Conservation (phyloP, 2,329 filamentous ascomycete species). For the Apiospora aurea region DNA sequence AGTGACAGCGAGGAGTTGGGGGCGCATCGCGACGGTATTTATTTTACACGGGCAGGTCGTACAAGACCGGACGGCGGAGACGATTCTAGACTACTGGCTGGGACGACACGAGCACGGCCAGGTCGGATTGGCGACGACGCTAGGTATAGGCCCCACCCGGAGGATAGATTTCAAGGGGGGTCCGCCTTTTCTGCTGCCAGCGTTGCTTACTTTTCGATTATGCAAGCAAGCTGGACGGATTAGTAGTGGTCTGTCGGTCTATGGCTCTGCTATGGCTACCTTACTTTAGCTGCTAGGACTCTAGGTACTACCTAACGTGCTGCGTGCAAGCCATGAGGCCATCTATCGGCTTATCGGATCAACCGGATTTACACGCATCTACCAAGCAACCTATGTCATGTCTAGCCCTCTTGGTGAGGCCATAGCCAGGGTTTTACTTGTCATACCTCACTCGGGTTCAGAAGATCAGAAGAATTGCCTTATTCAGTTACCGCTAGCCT, state of each 20-base stretch:
- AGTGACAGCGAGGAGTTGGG: conserved; percentile 21
- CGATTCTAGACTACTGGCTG: neutral
- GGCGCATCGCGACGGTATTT: conserved; percentile 23
- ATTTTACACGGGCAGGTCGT: neutral
- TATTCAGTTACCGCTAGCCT: neutral
- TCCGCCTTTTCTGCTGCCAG: neutral
- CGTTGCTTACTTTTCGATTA: conserved; percentile 7
- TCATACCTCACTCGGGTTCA: neutral
- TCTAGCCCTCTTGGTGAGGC: neutral
- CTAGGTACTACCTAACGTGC: neutral
- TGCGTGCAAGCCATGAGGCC: neutral
- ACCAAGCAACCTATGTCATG: neutral
- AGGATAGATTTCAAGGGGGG: neutral
- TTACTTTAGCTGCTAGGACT: neutral
- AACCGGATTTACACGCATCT: neutral
- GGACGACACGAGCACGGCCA: neutral
- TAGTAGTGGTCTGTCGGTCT: neutral
- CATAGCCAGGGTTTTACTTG: neutral
- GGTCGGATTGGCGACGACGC: neutral
- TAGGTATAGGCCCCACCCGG: conserved; percentile 8
- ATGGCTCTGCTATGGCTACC: neutral
- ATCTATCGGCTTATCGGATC: conserved; percentile 4
- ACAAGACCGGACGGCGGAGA: conserved; percentile 8
- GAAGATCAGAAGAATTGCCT: neutral
- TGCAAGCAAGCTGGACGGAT: conserved; percentile 6